Conservation (phyloP, 2,329 filamentous ascomycete genomes). For the Laburnicola sp. region DNA sequence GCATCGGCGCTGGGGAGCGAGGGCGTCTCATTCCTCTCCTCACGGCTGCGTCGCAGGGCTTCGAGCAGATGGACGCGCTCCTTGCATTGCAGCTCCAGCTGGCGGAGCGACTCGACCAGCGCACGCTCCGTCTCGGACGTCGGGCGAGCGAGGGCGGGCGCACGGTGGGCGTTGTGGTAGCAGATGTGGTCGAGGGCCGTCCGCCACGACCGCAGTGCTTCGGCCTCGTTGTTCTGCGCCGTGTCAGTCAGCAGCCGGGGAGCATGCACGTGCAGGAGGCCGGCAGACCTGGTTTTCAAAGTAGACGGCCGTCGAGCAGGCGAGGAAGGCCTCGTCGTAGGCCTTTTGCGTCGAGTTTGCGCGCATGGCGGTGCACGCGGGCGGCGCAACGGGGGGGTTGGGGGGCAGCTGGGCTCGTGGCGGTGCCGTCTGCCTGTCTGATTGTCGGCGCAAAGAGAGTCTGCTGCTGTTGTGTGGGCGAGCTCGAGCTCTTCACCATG, state of each 20-base stretch:
- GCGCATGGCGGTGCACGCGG: constrained; percentile 58
- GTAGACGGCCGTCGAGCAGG: constrained; percentile 93
- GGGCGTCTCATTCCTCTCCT: constrained; percentile 53
- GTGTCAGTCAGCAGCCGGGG: constrained; percentile 5
- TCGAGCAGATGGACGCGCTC: constrained; percentile 88
- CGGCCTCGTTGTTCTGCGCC: constrained; percentile 79
- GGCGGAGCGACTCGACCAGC: constrained; percentile 75
- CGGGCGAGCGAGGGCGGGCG: constrained; percentile 69
- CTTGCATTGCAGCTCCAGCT: constrained; percentile 88
- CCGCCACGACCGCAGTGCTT: constrained; percentile 89
- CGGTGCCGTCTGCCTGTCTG: no score
- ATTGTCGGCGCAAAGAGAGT: neutral
- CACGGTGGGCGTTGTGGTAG: constrained; percentile 77
- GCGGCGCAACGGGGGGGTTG: neutral
- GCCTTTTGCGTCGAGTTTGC: constrained; percentile 85
- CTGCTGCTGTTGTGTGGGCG: constrained; percentile 25
- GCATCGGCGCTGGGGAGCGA: constrained; percentile 20
- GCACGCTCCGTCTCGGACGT: constrained; percentile 82
- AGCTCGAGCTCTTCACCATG: constrained; percentile 16
- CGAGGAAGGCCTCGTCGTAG: constrained; percentile 94
- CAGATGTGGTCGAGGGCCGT: constrained; percentile 86
- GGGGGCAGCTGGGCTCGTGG: neutral
- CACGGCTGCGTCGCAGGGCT: constrained; percentile 69
- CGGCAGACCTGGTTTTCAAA: constrained; percentile 81
- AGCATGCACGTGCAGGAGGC: neutral